Base-by-base conservation (phyloP, 306 rosid genomes). In the Acacia melanoxylon region DNA sequence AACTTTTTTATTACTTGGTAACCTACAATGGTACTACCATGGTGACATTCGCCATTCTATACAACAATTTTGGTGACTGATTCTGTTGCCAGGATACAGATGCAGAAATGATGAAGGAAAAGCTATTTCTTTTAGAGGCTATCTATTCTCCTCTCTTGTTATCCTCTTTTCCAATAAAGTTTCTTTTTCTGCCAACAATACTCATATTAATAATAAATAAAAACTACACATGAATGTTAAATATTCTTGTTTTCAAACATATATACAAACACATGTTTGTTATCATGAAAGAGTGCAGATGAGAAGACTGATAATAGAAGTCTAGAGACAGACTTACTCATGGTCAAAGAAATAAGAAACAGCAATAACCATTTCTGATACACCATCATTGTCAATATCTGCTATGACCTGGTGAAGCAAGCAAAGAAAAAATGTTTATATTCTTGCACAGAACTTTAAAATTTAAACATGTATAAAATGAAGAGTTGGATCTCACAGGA, bases 321-420 rank as follows among this genome's bases (percentile, higher is more conserved):
- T 73, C 35, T 54, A 70, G 22, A 72, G 80, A 83, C 33, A 73
- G 72, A 89, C 99, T 95, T 89, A 95, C 99, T 95, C 99, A 2
- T 86, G 91, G 85, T 95, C 97, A 86, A 91, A 95, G 85, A 95
- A 95, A 87, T 95, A 92, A 68, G 99, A 93, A 84, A 91, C 99
- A 19, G 97, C 98, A 85, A 93, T 84, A 87, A 95, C 75, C 99
- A 95, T 93, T 87, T 95, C 99, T 35, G 91, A 87, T 83, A 93
- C 89, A 59, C 99, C 99, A 84, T 95, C 98, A 52, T 92, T 95
- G 86, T 95, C 99, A 71, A 95, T 93, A 83, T 93, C 99, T 20
- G 98, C 96, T 91, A 95, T 93, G 82, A 95, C 97, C 99, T 95
- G 86, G 84, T 15, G 83, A 84, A 83, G 65, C 42, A 49, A 69